phyloP scores from a whole-genome alignment of 441 rosid genomes.

The Manihot esculenta region DNA sequence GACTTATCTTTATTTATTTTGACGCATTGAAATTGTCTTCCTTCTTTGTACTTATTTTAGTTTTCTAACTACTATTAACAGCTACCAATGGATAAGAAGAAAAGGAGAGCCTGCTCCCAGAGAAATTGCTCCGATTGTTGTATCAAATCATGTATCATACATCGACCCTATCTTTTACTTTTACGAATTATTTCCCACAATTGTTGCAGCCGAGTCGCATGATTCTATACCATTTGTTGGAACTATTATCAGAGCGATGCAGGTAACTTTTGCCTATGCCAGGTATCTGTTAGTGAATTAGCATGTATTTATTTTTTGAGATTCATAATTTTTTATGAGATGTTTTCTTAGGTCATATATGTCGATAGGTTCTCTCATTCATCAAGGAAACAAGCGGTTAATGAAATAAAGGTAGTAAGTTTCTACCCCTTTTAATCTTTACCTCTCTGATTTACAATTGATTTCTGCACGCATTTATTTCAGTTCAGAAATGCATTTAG shows the following conservation, averaged over 20 bases:
- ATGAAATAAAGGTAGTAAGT: constrained; percentile 89
- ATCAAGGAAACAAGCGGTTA: constrained; percentile 86
- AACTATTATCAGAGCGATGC: constrained; percentile 98
- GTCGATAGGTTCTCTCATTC: constrained; percentile 83
- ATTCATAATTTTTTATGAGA: constrained; percentile 1
- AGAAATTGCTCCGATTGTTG: constrained; percentile 85
- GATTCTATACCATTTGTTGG: constrained; percentile 93
- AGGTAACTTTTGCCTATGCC: constrained; percentile 38
- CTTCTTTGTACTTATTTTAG: neutral
- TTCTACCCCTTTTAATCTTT: constrained; percentile 31
- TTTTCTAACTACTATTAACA: constrained; percentile 26
- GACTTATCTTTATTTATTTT: neutral
- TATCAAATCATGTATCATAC: constrained; percentile 90
- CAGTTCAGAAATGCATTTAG: neutral
- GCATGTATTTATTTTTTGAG: neutral
- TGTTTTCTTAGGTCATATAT: constrained; percentile 73
- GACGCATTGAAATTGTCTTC: neutral
- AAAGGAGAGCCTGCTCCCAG: constrained; percentile 93
- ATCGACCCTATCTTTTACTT: constrained; percentile 93
- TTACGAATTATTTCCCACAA: constrained; percentile 88
- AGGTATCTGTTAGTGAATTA: neutral
- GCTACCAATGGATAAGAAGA: constrained; percentile 92
- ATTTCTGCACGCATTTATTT: neutral
- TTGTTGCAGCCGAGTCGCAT: constrained; percentile 93
- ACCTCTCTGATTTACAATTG: neutral